Conservation (phyloP, 441 rosid genomes). For the Brassica hybrid region DNA sequence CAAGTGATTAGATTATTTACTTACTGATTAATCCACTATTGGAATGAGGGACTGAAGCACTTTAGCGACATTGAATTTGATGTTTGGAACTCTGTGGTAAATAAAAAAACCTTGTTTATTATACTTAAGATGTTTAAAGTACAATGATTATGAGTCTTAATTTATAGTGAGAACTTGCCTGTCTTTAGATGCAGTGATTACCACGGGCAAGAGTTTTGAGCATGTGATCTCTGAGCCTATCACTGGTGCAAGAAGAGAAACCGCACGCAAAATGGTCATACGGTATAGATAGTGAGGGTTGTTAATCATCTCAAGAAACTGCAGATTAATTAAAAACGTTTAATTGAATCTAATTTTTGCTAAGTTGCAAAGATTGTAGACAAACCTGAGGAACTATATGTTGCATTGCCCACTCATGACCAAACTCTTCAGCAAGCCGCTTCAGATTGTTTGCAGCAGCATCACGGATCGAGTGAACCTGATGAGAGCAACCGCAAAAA, state of each 20-base stretch:
- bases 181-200: constrained; percentile 82
- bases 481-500: constrained; percentile 8
- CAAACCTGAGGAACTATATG: constrained; percentile 61
- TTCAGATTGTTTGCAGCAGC: constrained; percentile 95
- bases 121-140: background rate
- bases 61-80: constrained; percentile 95
- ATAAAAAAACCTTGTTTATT: background rate
- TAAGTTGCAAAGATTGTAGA: background rate
- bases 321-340: constrained; percentile 19
- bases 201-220: constrained; percentile 81
- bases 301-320: constrained; percentile 89
- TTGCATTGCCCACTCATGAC: constrained; percentile 98
- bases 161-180: constrained; percentile 69
- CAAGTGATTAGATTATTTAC: constrained; percentile 38
- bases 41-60: constrained; percentile 93
- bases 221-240: constrained; percentile 91
- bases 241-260: constrained; percentile 92
- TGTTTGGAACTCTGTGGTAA: constrained; percentile 82
- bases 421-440: constrained; percentile 96
- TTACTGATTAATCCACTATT: constrained; percentile 87
- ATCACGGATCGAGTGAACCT: constrained; percentile 96
- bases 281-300: constrained; percentile 91
- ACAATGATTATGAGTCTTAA: background rate
- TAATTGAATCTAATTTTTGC: background rate
- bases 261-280: constrained; percentile 84